Evolutionary conservation across 148 eudicot species (phyloP).

Genomic region (Salicornia ramosissima): DNA sequence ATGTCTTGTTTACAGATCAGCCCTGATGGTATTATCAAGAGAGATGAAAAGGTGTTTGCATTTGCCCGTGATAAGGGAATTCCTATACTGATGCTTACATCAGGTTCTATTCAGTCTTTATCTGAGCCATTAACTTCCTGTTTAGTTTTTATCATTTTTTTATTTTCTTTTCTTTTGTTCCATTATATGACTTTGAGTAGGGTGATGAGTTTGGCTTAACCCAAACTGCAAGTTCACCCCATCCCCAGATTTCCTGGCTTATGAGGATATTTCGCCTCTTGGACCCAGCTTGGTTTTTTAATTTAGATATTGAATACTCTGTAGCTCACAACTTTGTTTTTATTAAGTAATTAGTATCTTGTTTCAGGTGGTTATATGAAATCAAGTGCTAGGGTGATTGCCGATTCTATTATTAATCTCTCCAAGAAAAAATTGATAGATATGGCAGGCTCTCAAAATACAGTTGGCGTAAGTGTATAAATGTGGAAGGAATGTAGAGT

Average conservation of each 20-base stretch:
- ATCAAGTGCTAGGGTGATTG: conserved; percentile 85
- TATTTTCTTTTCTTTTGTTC: background rate
- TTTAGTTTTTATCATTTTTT: background rate
- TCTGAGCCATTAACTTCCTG: background rate
- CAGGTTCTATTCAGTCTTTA: conserved; percentile 50
- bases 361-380: conserved; percentile 89
- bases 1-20: conserved; percentile 51
- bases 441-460: conserved; percentile 20
- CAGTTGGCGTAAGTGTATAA: conserved; percentile 14
- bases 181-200: background rate
- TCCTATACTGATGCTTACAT: conserved; percentile 90
- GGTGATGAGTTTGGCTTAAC: background rate
- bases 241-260: background rate
- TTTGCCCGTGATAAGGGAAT: conserved; percentile 63
- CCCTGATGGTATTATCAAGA: conserved; percentile 62
- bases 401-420: conserved; percentile 78
- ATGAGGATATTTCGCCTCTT: background rate
- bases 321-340: background rate
- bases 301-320: background rate
- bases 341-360: background rate
- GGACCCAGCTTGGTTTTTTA: background rate
- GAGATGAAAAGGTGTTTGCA: conserved; percentile 87
- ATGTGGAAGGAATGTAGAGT: background rate
- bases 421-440: conserved; percentile 62
- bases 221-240: background rate